phyloP scores from a whole-genome alignment of 2,329 filamentous ascomycete species.

The Aspergillus neoniger region DNA sequence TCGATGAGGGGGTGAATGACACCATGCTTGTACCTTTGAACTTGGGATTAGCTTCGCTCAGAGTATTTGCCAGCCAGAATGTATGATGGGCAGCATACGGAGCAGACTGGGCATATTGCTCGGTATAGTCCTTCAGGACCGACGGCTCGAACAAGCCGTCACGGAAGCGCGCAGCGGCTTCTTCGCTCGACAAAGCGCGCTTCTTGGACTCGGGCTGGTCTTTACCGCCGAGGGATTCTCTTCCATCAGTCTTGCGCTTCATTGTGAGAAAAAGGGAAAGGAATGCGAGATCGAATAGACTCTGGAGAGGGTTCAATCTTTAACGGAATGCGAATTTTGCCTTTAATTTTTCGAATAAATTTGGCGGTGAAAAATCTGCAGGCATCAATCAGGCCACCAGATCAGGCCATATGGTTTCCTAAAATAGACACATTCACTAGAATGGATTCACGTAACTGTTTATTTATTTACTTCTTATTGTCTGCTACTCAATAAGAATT shows the following conservation, averaged over 20 bases:
- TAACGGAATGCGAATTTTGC: constrained; percentile 9
- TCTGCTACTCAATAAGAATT: too few species aligned
- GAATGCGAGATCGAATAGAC: neutral
- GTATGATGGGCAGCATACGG: constrained; percentile 37
- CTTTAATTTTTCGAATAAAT: constrained; percentile 10
- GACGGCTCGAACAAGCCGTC: constrained; percentile 46
- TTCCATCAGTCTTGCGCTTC: constrained; percentile 48
- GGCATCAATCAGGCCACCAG: constrained; percentile 21
- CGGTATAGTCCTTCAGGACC: constrained; percentile 46
- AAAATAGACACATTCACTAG: neutral
- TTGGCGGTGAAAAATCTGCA: constrained; percentile 23
- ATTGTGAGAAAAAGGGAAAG: constrained; percentile 26
- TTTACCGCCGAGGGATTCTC: constrained; percentile 33
- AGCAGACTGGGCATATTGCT: constrained; percentile 44
- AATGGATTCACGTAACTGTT: too few species aligned
- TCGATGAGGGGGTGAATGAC: constrained; percentile 83
- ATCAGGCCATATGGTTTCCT: constrained; percentile 20
- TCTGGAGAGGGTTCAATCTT: neutral
- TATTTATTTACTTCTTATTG: too few species aligned
- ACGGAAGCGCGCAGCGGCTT: constrained; percentile 45
- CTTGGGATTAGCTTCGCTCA: constrained; percentile 6
- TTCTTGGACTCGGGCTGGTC: constrained; percentile 41
- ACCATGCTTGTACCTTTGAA: constrained; percentile 76
- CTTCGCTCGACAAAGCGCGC: constrained; percentile 41
- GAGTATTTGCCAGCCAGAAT: neutral